These are phyloP conservation scores for Aspergillus pseudoglaucus DNA, from an alignment of 2,329 filamentous ascomycete species.

Conservation along the genomic window DNA sequence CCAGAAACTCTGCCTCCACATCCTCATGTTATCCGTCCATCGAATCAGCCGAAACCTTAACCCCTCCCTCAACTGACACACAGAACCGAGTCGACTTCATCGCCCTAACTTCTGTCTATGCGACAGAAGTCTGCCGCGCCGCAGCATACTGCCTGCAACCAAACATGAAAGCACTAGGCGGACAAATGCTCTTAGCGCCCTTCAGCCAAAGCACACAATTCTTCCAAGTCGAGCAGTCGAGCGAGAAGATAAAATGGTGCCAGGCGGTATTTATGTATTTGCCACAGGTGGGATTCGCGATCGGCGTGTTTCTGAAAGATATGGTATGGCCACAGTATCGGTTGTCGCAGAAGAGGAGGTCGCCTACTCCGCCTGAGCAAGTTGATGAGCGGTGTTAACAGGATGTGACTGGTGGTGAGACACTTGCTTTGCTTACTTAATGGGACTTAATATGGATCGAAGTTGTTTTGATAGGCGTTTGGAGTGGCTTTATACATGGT, in stretches of 20 bases:
- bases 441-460: no score
- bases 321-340: slow-evolving; percentile 17
- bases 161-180: slow-evolving; percentile 14
- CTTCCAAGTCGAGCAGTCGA: slow-evolving; percentile 8
- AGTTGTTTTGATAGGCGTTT: no score
- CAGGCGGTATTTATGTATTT: slow-evolving; percentile 13
- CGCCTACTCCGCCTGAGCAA: not conserved
- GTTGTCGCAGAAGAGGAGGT: not conserved
- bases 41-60: slow-evolving; percentile 1
- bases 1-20: not conserved
- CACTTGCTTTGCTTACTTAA: not conserved
- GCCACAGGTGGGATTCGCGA: slow-evolving; percentile 10
- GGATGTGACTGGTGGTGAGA: not conserved
- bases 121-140: slow-evolving; percentile 13
- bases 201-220: slow-evolving; percentile 15
- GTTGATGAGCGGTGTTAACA: not conserved
- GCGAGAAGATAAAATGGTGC: slow-evolving; percentile 13
- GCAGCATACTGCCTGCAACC: slow-evolving; percentile 13
- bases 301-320: slow-evolving; percentile 13
- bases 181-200: slow-evolving; percentile 12
- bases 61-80: not conserved
- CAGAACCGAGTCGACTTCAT: slow-evolving; percentile 5
- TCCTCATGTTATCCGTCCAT: not conserved
- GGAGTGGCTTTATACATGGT: no score
- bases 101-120: slow-evolving; percentile 13